These are phyloP conservation scores for Punica granatum DNA, from an alignment of 345 rosid species.

Conservation along the genomic window DNA sequence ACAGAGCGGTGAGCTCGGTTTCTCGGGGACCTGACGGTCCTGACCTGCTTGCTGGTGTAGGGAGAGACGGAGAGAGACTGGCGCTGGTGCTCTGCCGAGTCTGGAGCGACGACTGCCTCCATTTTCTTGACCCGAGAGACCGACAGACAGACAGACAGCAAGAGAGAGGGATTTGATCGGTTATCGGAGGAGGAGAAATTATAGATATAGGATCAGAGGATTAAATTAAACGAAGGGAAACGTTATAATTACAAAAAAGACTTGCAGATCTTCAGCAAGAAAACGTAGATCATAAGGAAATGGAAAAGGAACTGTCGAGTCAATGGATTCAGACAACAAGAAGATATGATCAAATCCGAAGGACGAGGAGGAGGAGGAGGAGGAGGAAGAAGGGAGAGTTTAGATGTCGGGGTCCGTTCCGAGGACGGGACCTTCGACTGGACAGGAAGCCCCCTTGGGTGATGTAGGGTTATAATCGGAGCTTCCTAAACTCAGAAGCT, in stretches of 20 bases:
- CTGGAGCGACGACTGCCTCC: slow-evolving; percentile 4
- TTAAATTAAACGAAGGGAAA: neutral
- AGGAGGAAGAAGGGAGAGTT: too few relatives aligned
- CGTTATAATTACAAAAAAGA: neutral
- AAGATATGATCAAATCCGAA: neutral
- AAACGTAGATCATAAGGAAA: neutral
- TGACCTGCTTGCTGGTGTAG: neutral
- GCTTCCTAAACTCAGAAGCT: neutral
- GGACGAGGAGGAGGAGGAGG: too few relatives aligned
- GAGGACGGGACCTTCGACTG: neutral
- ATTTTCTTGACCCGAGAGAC: neutral
- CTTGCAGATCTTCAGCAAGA: neutral
- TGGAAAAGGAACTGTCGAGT: neutral
- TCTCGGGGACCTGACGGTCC: neutral
- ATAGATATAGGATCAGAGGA: neutral
- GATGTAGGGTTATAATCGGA: neutral
- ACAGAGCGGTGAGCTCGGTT: neutral
- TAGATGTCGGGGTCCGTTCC: neutral
- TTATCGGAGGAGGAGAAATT: neutral
- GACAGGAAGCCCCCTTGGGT: too few relatives aligned
- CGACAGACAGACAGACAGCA: neutral
- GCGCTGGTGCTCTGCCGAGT: neutral
- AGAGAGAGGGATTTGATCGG: neutral
- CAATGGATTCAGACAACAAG: too few relatives aligned
- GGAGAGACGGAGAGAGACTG: slow-evolving; percentile 2